Evolutionary conservation across 306 rosid species (phyloP).

Genomic region (Alnus glutinosa): DNA sequence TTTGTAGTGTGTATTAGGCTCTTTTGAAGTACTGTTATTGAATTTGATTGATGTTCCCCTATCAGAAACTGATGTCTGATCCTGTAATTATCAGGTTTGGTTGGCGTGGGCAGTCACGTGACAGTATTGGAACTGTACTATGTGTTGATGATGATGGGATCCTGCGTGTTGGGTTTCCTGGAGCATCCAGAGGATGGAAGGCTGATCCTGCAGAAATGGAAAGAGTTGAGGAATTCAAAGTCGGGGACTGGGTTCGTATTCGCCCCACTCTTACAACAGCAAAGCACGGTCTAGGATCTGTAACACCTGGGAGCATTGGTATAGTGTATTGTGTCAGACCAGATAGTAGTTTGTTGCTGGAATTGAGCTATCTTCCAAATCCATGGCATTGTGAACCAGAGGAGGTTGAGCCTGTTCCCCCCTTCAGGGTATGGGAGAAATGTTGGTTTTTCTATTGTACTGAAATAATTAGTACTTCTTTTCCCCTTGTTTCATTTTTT

Average conservation of each 20-base stretch:
- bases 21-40: not conserved
- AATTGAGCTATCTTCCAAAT: slow-evolving; percentile 91
- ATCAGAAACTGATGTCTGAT: slow-evolving; percentile 14
- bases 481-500: slow-evolving; percentile 1
- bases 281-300: slow-evolving; percentile 96
- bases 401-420: slow-evolving; percentile 91
- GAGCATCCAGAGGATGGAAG: slow-evolving; percentile 99
- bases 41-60: not conserved
- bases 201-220: slow-evolving; percentile 99
- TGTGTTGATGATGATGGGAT: slow-evolving; percentile 98
- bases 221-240: slow-evolving; percentile 96
- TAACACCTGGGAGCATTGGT: slow-evolving; percentile 98
- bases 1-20: not conserved
- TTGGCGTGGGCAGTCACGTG: slow-evolving; percentile 99
- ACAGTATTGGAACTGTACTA: slow-evolving; percentile 94
- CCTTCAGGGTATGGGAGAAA: slow-evolving; percentile 67
- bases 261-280: slow-evolving; percentile 96
- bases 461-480: not conserved
- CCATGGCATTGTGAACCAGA: slow-evolving; percentile 99
- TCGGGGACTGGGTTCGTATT: slow-evolving; percentile 97
- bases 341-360: slow-evolving; percentile 89
- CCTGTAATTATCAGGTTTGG: slow-evolving; percentile 70
- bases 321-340: slow-evolving; percentile 94
- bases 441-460: slow-evolving; percentile 18
- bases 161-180: slow-evolving; percentile 98